Percentiles rank a stretch among this genome's conserved stretches.
Evolutionary conservation across 805 yeast genomes (phyloP).

Genomic region (Wickerhamiella occidentalis): DNA sequence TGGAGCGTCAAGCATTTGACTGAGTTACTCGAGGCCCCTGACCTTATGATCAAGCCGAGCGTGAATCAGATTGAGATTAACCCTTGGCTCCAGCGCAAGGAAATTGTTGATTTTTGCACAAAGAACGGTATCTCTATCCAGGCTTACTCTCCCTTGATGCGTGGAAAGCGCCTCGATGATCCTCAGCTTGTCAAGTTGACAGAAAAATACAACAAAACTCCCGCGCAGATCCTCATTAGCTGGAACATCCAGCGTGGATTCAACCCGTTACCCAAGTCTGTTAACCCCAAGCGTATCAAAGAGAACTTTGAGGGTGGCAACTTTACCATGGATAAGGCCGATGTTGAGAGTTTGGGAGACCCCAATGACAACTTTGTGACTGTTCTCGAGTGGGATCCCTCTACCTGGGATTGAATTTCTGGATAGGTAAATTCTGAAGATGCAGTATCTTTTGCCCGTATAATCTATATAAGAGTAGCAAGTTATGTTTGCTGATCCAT

Average conservation of each 20-base stretch:
- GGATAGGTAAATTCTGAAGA: too few relatives aligned
- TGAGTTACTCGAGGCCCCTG: slow-evolving; percentile 39
- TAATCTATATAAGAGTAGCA: too few relatives aligned
- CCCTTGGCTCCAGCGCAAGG: slow-evolving; percentile 65
- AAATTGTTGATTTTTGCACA: slow-evolving; percentile 49
- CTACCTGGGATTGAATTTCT: slow-evolving; percentile 21
- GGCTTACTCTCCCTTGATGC: slow-evolving; percentile 71
- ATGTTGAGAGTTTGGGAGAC: slow-evolving; percentile 25
- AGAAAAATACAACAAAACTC: slow-evolving; percentile 31
- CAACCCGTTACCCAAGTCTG: slow-evolving; percentile 65
- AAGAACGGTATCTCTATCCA: slow-evolving; percentile 47
- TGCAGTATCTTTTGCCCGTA: too few relatives aligned
- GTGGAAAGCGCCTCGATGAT: slow-evolving; percentile 42
- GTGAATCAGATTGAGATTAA: slow-evolving; percentile 75
- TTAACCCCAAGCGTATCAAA: slow-evolving; percentile 41
- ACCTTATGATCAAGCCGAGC: slow-evolving; percentile 44
- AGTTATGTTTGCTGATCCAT: too few relatives aligned
- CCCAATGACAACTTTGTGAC: slow-evolving; percentile 25
- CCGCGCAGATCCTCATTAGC: slow-evolving; percentile 38
- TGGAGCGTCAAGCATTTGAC: slow-evolving; percentile 45
- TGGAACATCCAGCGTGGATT: slow-evolving; percentile 41
- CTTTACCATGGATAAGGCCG: slow-evolving; percentile 28
- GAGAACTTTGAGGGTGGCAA: slow-evolving; percentile 45
- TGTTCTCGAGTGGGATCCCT: slow-evolving; percentile 29
- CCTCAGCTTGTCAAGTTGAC: slow-evolving; percentile 28